phyloP scores from a whole-genome alignment of 2,329 filamentous ascomycete genomes.

The Lomentospora prolificans region DNA sequence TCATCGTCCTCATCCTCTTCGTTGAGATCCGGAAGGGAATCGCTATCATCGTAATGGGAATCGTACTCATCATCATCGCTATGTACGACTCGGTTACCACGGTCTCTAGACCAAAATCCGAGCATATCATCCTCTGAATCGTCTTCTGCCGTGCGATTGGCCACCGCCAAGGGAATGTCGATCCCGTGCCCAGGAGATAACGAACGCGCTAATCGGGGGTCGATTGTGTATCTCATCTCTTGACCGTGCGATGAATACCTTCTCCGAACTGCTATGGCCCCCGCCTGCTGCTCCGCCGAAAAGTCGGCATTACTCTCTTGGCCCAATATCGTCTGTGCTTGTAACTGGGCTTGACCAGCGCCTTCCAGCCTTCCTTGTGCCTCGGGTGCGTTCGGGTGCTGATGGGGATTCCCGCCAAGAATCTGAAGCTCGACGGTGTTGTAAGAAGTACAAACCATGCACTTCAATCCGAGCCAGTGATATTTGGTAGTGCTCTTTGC shows the following conservation, averaged over 20 bases:
- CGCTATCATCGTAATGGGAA: slow-evolving; percentile 30
- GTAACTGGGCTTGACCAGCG: background rate
- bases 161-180: slow-evolving; percentile 15
- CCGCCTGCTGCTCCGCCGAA: slow-evolving; percentile 1
- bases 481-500: slow-evolving; percentile 78
- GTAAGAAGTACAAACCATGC: slow-evolving; percentile 60
- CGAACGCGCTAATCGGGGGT: slow-evolving; percentile 34
- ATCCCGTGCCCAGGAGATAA: slow-evolving; percentile 28
- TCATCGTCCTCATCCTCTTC: slow-evolving; percentile 26
- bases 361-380: background rate
- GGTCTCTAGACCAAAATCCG: slow-evolving; percentile 36
- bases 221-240: slow-evolving; percentile 21
- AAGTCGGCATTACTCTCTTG: background rate
- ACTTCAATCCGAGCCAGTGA: slow-evolving; percentile 93
- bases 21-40: slow-evolving; percentile 13
- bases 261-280: slow-evolving; percentile 15
- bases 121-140: slow-evolving; percentile 48
- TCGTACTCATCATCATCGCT: slow-evolving; percentile 35
- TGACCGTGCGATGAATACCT: slow-evolving; percentile 29
- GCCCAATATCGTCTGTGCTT: background rate
- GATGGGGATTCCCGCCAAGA: slow-evolving; percentile 30
- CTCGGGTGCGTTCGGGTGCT: background rate
- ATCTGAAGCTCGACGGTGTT: slow-evolving; percentile 59
- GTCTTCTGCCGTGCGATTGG: slow-evolving; percentile 21
- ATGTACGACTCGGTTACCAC: slow-evolving; percentile 16